A percentile compares a stretch with the other conserved stretches of the same genome.
Evolutionary conservation across 176 grass and related monocot genomes (phyloP).

Genomic region (Cenchrus americanus): DNA sequence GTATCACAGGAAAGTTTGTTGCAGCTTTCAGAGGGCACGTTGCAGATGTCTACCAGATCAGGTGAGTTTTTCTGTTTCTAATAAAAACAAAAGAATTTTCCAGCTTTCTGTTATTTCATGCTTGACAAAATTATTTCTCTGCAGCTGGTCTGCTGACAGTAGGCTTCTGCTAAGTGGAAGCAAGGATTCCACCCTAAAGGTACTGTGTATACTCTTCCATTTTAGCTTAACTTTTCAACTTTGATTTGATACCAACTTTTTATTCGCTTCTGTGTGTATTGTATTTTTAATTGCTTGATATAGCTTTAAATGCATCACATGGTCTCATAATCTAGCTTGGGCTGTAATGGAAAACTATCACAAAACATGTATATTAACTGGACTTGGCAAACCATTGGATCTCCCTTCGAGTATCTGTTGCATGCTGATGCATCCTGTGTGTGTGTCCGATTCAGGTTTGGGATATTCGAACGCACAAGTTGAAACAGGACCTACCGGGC

Average conservation of each 20-base stretch:
- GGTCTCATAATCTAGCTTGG: neutral
- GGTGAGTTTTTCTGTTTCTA: slow-evolving; percentile 40
- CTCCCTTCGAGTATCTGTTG: slow-evolving; percentile 7
- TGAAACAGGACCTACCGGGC: slow-evolving; percentile 63
- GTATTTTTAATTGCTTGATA: neutral
- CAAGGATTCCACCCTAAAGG: slow-evolving; percentile 98
- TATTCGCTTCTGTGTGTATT: neutral
- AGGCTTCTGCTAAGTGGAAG: slow-evolving; percentile 97
- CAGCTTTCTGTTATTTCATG: neutral
- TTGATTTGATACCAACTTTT: neutral
- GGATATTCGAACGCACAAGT: slow-evolving; percentile 61
- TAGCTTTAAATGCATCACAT: slow-evolving; percentile 7
- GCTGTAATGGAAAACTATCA: neutral
- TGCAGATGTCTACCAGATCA: slow-evolving; percentile 94
- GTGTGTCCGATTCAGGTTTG: slow-evolving; percentile 46
- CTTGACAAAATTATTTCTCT: slow-evolving; percentile 36
- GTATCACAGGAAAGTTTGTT: slow-evolving; percentile 87
- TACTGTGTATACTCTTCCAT: slow-evolving; percentile 16
- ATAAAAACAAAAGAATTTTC: neutral
- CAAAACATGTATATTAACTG: neutral
- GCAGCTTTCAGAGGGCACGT: slow-evolving; percentile 92
- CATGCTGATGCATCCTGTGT: slow-evolving; percentile 3
- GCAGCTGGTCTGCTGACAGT: slow-evolving; percentile 94
- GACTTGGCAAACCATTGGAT: neutral
- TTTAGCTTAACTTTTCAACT: neutral